Conservation (phyloP, 148 eudicot genomes). For the Chenopodium berlandieri region DNA sequence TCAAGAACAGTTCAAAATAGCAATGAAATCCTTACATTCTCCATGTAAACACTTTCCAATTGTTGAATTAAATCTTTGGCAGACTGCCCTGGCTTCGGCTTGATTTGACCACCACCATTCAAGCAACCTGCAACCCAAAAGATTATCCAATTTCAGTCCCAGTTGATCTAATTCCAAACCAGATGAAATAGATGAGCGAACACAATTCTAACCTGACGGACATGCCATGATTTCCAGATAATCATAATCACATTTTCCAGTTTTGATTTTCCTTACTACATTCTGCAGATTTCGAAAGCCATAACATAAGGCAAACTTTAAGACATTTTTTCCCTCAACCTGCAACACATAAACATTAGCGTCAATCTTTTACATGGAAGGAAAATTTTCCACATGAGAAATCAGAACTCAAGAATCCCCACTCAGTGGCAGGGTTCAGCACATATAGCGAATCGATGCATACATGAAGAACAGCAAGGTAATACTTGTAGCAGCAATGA, state of each 20-base stretch:
- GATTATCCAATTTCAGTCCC: neutral
- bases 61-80: slow-evolving; percentile 74
- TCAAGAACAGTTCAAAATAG: neutral
- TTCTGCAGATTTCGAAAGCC: slow-evolving; percentile 94
- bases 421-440: neutral
- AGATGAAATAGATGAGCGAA: neutral
- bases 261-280: slow-evolving; percentile 79
- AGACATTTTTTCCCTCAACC: slow-evolving; percentile 76
- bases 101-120: slow-evolving; percentile 97
- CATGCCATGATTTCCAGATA: slow-evolving; percentile 98
- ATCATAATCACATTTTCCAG: slow-evolving; percentile 85
- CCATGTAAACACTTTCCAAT: slow-evolving; percentile 59
- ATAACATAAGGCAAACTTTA: slow-evolving; percentile 90
- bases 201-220: slow-evolving; percentile 70
- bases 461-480: neutral
- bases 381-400: neutral
- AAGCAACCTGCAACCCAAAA: slow-evolving; percentile 61
- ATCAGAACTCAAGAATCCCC: neutral
- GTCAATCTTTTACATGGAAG: neutral
- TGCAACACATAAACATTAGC: slow-evolving; percentile 31
- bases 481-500: neutral
- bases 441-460: neutral
- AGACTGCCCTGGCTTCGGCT: slow-evolving; percentile 77
- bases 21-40: slow-evolving; percentile 53
- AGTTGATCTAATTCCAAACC: neutral